Base-by-base conservation (phyloP, 2,329 filamentous ascomycete species). In the Alternaria sp. region DNA sequence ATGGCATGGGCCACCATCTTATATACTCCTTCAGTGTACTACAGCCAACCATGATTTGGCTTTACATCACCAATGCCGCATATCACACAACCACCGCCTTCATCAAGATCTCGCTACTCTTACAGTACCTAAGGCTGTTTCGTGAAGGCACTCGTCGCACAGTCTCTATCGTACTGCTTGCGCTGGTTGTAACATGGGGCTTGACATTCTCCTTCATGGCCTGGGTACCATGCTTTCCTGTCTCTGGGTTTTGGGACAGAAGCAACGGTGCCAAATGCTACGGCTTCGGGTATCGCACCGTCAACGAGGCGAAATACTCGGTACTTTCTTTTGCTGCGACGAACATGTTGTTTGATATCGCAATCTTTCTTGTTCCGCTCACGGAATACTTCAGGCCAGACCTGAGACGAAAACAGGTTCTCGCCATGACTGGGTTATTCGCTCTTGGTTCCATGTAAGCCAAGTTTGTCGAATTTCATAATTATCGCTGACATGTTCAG, bases 121-220 rank as follows among this genome's bases (percentile, higher is more conserved):
- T 72, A 28, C 77, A 78, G 49, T 79, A 78, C 50, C 63, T 78
- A 10, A 66, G 76, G 25, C 44, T 78, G 2, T 78, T 78, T 57
- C 65, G 55, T 4, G 51, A 65, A n/a, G 70, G 69, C 2, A 38
- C 32, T 2, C 62, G 67, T 16, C 72, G 70, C 27, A 65, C 32
- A 9, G 36, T 68, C 16, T 68, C 63, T 34, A 45, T 66, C 10
- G 46, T 61, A 2, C 50, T 76, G 0, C 41, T 74, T 11, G 57
- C 40, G 2, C 0, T 72, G 3, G 66, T 75, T 22, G 41, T 54
- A 7, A 11, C 62, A 12, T 79, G 74, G 75, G 72, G 74, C n/a
- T 10, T 68, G 10, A 63, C 62, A 4, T 76, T 72, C 59, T 63
- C 62, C 12, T 73, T 74, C 49, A 57, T 78, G 43, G 66, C 66